These are phyloP conservation scores for Scorias spongiosa DNA, from an alignment of 2,329 filamentous ascomycete genomes.

Conservation along the genomic window DNA sequence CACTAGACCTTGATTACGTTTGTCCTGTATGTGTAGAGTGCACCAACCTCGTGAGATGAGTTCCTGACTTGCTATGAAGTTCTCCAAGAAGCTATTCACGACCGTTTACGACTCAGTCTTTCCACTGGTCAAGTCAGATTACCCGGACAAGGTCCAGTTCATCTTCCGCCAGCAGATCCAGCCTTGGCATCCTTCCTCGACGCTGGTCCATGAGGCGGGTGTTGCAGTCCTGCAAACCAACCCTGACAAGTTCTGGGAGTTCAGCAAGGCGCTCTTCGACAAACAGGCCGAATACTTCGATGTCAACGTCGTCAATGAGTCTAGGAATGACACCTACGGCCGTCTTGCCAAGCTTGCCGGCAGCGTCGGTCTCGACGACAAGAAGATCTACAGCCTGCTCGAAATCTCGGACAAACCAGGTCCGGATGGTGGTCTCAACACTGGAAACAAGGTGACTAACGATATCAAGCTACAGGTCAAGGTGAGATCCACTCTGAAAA, in stretches of 20 bases:
- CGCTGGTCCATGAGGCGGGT: slow-evolving; percentile 60
- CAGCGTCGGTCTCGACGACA: slow-evolving; percentile 53
- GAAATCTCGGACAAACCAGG: slow-evolving; percentile 52
- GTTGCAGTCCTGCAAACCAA: slow-evolving; percentile 60
- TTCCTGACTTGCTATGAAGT: slow-evolving; percentile 21
- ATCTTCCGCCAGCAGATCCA: slow-evolving; percentile 87
- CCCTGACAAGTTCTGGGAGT: slow-evolving; percentile 64
- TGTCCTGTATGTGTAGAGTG: slow-evolving; percentile 42
- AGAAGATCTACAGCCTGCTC: slow-evolving; percentile 53
- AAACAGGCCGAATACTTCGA: slow-evolving; percentile 72
- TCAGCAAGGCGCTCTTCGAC: slow-evolving; percentile 53
- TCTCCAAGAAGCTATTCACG: slow-evolving; percentile 58
- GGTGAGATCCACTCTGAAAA: slow-evolving; percentile 28
- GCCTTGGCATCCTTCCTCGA: slow-evolving; percentile 79
- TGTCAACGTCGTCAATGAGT: slow-evolving; percentile 67
- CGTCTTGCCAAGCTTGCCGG: slow-evolving; percentile 61
- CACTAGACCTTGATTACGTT: slow-evolving; percentile 67
- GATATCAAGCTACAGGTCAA: slow-evolving; percentile 76
- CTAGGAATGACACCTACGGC: slow-evolving; percentile 68
- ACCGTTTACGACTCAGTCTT: slow-evolving; percentile 54
- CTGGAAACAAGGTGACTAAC: slow-evolving; percentile 66
- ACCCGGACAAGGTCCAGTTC: slow-evolving; percentile 48
- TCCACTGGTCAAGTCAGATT: slow-evolving; percentile 48
- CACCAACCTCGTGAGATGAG: neutral
- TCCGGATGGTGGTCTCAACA: slow-evolving; percentile 55